Evolutionary conservation across 1,284 basidiomycete species (phyloP), one percentile per base, ranked within the genome.

Genomic region (Polyporus tsugae): DNA sequence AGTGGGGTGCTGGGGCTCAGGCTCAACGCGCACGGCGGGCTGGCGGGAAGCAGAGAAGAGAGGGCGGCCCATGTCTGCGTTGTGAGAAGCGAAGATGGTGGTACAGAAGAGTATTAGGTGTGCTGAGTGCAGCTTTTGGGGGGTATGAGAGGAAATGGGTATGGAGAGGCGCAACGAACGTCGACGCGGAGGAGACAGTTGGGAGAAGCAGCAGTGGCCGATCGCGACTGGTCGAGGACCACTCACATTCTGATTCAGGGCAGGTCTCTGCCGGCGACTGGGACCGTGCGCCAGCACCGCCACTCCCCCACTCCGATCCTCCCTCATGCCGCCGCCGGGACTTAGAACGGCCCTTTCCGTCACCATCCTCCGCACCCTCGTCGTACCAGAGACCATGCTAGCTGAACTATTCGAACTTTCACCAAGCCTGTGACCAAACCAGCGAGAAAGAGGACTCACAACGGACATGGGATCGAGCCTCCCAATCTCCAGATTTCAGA

Each of bases 1-100:
- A 36, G 77, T 72, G 60, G 80, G 78, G 62, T 80, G 75, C 39
- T 80, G 79, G 36, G 77, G 75, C 72, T 87, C 85, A 59, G 85
- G 84, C 66, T 87, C 85, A 62, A 84, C 82, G 75, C 83, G 84
- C 64, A 89, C 83, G 62, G 81, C 80, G 53, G 85, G 85, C 58
- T 82, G 73, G 71, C 85, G 83, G 59, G 79, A 64, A 70, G 82
- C 80, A 42, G 91, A 91, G 79, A 87, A 90, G 70, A 92, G 85
- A 72, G 90, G 86, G 73, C 90, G 89, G 72, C 91, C 91, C 91
- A 92, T 92, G 29, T 46, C 39, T 65, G 53, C 25, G 60, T 22
- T 49, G 38, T 64, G 60, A 63, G 62, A 58, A 53, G 69, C 53
- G 46, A 53, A 57, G 74, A 72, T 73, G 73, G 69, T 72, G 71